phyloP scores from a whole-genome alignment of 805 yeast species.

The Nakazawaea sp. region DNA sequence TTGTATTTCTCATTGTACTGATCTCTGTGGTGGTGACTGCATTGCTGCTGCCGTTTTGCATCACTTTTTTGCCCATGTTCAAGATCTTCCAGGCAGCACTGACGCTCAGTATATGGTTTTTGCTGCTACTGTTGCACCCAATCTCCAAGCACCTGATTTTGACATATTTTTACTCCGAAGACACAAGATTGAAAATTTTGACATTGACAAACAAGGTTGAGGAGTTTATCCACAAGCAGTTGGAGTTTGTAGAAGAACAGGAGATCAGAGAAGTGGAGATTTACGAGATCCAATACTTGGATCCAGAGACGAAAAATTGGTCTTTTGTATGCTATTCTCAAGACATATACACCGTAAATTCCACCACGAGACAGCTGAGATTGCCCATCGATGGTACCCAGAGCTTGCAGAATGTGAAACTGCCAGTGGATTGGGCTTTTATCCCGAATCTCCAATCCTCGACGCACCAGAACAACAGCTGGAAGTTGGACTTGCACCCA shows the following conservation, averaged over 20 bases:
- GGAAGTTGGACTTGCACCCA: conserved; percentile 67
- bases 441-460: conserved; percentile 8
- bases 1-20: conserved; percentile 36
- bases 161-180: conserved; percentile 50
- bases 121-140: conserved; percentile 45
- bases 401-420: conserved; percentile 33
- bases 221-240: conserved; percentile 27
- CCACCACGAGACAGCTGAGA: conserved; percentile 27
- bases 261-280: conserved; percentile 52
- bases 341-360: conserved; percentile 46
- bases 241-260: conserved; percentile 31
- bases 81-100: conserved; percentile 25
- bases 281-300: conserved; percentile 57
- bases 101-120: conserved; percentile 43
- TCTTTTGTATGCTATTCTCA: conserved; percentile 49
- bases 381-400: conserved; percentile 21
- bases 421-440: conserved; percentile 60
- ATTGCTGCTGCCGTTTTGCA: conserved; percentile 13
- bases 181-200: conserved; percentile 47
- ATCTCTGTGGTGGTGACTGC: neutral
- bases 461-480: conserved; percentile 28
- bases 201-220: conserved; percentile 46
- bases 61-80: conserved; percentile 4
- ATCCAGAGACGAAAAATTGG: conserved; percentile 51
- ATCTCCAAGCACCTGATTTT: conserved; percentile 37